These are phyloP conservation scores for Cunninghamia lanceolata DNA, from an alignment of 75 land plant genomes.

Conservation along the genomic window DNA sequence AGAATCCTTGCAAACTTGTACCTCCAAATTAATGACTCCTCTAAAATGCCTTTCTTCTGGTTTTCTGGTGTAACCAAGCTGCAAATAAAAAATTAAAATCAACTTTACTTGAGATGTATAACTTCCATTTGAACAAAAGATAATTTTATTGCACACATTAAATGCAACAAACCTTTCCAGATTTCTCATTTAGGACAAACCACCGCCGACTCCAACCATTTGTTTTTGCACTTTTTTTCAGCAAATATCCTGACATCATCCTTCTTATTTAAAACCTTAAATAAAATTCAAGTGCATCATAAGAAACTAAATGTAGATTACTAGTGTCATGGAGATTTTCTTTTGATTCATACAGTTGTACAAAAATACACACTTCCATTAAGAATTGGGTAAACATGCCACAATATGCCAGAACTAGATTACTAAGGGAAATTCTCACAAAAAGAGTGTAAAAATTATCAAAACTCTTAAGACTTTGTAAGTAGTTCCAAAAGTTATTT, in stretches of 20 bases:
- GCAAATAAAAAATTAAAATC: conserved; percentile 9
- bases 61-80: conserved; percentile 96
- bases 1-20: conserved; percentile 14
- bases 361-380: neutral
- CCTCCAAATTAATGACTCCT: conserved; percentile 91
- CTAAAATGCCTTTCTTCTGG: conserved; percentile 94
- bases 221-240: conserved; percentile 86
- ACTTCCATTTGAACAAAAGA: neutral
- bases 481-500: no score
- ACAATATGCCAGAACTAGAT: neutral
- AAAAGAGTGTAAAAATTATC: neutral
- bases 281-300: neutral
- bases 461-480: neutral
- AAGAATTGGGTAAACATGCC: neutral
- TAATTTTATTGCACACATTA: neutral
- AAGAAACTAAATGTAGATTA: neutral
- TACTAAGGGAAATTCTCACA: neutral
- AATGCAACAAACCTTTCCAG: conserved; percentile 64
- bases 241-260: conserved; percentile 57
- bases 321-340: neutral
- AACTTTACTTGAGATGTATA: neutral
- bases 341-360: neutral
- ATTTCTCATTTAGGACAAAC: conserved; percentile 98
- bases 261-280: neutral
- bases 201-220: conserved; percentile 91